Evolutionary conservation across 257 asterid genomes (phyloP).

Genomic region (Solanum sitiens): DNA sequence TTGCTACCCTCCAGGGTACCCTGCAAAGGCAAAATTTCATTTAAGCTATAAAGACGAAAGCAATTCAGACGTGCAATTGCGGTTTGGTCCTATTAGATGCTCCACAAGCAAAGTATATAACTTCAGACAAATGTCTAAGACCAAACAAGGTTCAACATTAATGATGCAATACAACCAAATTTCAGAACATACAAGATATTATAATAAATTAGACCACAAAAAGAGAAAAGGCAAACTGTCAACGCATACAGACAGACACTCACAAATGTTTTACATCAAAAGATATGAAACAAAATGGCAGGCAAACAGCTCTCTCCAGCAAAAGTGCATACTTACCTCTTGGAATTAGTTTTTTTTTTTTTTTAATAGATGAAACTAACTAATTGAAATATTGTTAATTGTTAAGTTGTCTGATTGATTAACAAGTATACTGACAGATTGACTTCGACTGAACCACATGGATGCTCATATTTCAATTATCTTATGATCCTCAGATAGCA

Average conservation of each 20-base stretch:
- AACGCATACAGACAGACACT: not conserved
- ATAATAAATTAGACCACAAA: not conserved
- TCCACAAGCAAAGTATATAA: not conserved
- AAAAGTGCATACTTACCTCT: not conserved
- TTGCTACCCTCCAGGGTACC: slow-evolving; percentile 38
- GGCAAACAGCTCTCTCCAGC: not conserved
- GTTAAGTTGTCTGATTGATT: not conserved
- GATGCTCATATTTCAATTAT: not conserved
- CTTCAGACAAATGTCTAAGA: not conserved
- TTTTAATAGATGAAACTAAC: not conserved
- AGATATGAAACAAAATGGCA: not conserved
- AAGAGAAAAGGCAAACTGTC: not conserved
- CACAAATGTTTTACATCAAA: not conserved
- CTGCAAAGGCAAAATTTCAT: slow-evolving; percentile 20
- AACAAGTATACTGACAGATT: not conserved
- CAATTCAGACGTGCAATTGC: not conserved
- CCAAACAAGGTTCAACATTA: not conserved
- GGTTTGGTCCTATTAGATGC: not conserved
- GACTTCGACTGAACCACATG: not conserved
- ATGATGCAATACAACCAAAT: not conserved
- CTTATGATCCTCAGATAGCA: not conserved
- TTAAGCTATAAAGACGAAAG: not conserved
- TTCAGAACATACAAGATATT: not conserved
- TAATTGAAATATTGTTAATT: not conserved
- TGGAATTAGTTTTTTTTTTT: not conserved